phyloP scores from a whole-genome alignment of 164 flowering plant genomes.

The Houttuynia cordata region DNA sequence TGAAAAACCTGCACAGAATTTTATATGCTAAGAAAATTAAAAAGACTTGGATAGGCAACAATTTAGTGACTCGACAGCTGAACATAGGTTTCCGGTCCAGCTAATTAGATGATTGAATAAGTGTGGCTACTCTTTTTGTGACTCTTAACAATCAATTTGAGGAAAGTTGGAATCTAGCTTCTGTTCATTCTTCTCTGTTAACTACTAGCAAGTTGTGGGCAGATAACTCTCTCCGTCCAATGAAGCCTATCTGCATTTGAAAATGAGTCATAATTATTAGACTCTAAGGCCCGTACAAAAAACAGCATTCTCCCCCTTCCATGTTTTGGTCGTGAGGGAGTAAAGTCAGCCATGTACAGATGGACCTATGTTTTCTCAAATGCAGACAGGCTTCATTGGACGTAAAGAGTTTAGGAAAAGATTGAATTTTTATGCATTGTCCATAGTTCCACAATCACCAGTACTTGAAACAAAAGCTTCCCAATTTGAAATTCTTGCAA shows the following conservation, averaged over 20 bases:
- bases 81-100: not conserved
- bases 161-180: not conserved
- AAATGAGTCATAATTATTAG: too few species aligned
- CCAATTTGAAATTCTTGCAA: not conserved
- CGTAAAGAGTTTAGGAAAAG: too few species aligned
- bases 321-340: too few species aligned
- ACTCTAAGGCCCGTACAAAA: too few species aligned
- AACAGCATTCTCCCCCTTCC: too few species aligned
- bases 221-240: too few species aligned
- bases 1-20: constrained; percentile 40
- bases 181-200: not conserved
- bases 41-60: not conserved
- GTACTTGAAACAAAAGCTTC: not conserved
- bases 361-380: too few species aligned
- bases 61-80: not conserved
- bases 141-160: not conserved
- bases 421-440: not conserved
- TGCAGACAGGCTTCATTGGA: too few species aligned
- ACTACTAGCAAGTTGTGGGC: too few species aligned
- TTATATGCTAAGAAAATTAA: not conserved
- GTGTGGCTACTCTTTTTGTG: not conserved
- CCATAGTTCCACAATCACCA: too few species aligned
- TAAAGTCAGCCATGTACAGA: too few species aligned
- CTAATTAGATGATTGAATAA: not conserved
- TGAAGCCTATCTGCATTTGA: too few species aligned